These are phyloP conservation scores for Hemisphaericaspora xylofermentans DNA, from an alignment of 1,139 yeast species.

Conservation along the genomic window DNA sequence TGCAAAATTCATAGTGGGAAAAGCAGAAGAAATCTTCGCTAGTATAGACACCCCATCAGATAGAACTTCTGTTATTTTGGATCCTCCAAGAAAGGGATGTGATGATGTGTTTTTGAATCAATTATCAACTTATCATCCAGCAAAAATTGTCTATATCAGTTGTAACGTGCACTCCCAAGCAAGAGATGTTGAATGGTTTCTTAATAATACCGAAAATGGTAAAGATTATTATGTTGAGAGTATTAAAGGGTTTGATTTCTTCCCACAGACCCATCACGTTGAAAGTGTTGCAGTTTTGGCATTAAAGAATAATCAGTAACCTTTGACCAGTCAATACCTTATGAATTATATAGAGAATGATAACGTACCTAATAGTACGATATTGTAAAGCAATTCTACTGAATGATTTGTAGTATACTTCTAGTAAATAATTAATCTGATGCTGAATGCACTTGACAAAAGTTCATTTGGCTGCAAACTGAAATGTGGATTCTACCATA, in stretches of 20 bases:
- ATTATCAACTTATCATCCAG: constrained; percentile 77
- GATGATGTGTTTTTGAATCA: constrained; percentile 85
- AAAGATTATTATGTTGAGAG: constrained; percentile 68
- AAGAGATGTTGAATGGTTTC: constrained; percentile 82
- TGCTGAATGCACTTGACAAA: too few relatives aligned
- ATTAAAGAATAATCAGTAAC: constrained; percentile 14
- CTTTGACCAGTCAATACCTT: too few relatives aligned
- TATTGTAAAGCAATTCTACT: too few relatives aligned
- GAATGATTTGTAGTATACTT: too few relatives aligned
- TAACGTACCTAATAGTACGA: too few relatives aligned
- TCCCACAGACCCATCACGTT: constrained; percentile 97
- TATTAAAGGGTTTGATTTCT: constrained; percentile 91
- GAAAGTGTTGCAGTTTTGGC: constrained; percentile 87
- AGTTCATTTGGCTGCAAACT: neutral
- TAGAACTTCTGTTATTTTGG: constrained; percentile 85
- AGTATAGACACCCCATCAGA: constrained; percentile 68
- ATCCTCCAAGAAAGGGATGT: constrained; percentile 97
- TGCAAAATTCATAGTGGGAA: constrained; percentile 84
- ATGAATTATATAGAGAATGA: too few relatives aligned
- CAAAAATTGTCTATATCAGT: constrained; percentile 85
- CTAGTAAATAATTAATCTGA: too few relatives aligned
- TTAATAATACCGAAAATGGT: constrained; percentile 66
- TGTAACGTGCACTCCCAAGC: constrained; percentile 99
- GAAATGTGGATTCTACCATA: neutral
- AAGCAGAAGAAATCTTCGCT: constrained; percentile 86